Evolutionary conservation across 2,329 filamentous ascomycete species (phyloP).

Genomic region (Calonectria pseudoturangicola): DNA sequence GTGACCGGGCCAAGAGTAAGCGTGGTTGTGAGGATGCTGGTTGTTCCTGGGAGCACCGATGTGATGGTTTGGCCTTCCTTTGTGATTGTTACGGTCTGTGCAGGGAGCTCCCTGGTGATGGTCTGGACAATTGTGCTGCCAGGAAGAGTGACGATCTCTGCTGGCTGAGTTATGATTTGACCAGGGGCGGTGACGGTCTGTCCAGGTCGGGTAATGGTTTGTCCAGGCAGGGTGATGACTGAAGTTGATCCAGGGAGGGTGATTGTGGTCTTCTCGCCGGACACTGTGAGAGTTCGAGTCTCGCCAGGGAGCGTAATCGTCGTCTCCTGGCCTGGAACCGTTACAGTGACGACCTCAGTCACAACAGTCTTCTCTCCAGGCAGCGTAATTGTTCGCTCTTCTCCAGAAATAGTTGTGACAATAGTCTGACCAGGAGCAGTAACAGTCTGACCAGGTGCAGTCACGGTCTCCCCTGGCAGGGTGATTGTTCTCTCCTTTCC

Average conservation of each 20-base stretch:
- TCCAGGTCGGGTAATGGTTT: conserved; percentile 27
- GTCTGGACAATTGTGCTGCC: conserved; percentile 58
- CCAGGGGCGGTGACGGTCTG: conserved; percentile 42
- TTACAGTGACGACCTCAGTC: conserved; percentile 37
- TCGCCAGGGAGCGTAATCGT: conserved; percentile 55
- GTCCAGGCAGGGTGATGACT: conserved; percentile 31
- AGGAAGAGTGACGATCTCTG: conserved; percentile 49
- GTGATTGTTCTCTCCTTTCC: conserved; percentile 51
- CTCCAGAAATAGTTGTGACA: conserved; percentile 49
- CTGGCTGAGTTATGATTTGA: conserved; percentile 45
- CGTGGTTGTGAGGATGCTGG: conserved; percentile 56
- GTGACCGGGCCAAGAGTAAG: conserved; percentile 55
- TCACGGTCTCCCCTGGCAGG: conserved; percentile 44
- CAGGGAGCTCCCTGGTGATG: conserved; percentile 55
- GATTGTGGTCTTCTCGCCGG: conserved; percentile 49
- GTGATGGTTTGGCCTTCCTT: conserved; percentile 55
- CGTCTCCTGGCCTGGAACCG: conserved; percentile 23
- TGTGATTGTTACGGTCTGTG: conserved; percentile 58
- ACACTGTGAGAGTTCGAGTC: conserved; percentile 43
- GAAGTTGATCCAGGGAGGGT: conserved; percentile 44
- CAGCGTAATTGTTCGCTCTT: conserved; percentile 50
- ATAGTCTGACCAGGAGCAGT: conserved; percentile 50
- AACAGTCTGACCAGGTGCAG: too few relatives aligned
- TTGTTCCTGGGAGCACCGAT: conserved; percentile 53
- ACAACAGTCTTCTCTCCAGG: conserved; percentile 51